Base-by-base conservation (phyloP, 2,329 filamentous ascomycete genomes). In the Coniochaeta sp. region DNA sequence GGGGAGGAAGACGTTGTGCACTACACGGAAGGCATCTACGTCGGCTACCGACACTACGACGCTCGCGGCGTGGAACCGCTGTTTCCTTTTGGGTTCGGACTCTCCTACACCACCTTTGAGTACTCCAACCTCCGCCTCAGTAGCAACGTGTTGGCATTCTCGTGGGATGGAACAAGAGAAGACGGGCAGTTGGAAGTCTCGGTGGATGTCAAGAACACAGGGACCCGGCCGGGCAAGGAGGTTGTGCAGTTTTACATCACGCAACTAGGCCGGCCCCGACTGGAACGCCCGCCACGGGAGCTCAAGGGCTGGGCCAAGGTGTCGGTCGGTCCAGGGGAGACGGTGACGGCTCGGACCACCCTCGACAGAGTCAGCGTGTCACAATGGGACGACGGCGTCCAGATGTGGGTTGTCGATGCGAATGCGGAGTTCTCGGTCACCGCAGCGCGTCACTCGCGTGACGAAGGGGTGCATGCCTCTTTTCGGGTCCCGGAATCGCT, bases 31-130 rank as follows among this genome's bases (percentile, higher is more conserved):
- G 85, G 84, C 47, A 75, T 88, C 42, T 87, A 84, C 61, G 73
- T 87, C 32, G 85, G 85, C 1, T 87, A 88, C 64, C 73, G 83
- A 13, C 81, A 81, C 67, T 87, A 85, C 59, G 83, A 88, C 60
- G 83, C 80, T 57, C 51, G 65, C n/a, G 71, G 73, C 1, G 69
- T 75, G 32, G 75, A 79, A n/a, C 9, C n/a, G 9, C 30, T 32
- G 26, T 87, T 87, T 65, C 73, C 82, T 47, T 88, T 88, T 58
- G 84, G 85, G 7, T 79, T 85, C 60, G 85, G 77, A 33, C 70
- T 85, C 20, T 82, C 79, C 24, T 87, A 87, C 69, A 86, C 80
- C 3, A 77, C 68, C 1, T 89, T 83, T 63, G 69, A 77, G 10
- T 9, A 9, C 30, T 32, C 30, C n/a, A n/a, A n/a, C 30, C 9